These are phyloP conservation scores for Arxiozyma telluris DNA, from an alignment of 1,139 yeast genomes.

Conservation along the genomic window DNA sequence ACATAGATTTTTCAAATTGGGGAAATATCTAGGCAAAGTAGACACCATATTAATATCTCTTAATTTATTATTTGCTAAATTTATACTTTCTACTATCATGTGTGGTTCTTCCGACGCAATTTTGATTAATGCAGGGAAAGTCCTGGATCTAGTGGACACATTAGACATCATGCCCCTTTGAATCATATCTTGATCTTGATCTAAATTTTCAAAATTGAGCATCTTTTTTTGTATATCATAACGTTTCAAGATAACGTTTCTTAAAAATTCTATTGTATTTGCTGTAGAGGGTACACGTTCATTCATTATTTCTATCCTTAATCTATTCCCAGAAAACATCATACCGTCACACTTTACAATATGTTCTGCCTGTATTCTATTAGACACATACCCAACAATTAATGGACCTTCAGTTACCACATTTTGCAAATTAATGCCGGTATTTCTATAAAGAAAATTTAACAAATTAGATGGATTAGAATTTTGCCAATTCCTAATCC, in stretches of 20 bases:
- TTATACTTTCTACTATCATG: slow-evolving; percentile 58
- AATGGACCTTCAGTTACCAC: slow-evolving; percentile 37
- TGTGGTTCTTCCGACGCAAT: slow-evolving; percentile 46
- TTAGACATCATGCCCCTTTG: slow-evolving; percentile 59
- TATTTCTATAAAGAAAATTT: slow-evolving; percentile 59
- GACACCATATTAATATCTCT: slow-evolving; percentile 55
- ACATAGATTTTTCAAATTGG: slow-evolving; percentile 67
- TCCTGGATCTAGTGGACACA: slow-evolving; percentile 54
- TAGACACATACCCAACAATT: slow-evolving; percentile 50
- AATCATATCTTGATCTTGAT: slow-evolving; percentile 53
- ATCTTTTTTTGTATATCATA: slow-evolving; percentile 57
- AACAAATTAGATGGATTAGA: slow-evolving; percentile 62
- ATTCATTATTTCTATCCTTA: slow-evolving; percentile 38
- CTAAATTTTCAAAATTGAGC: slow-evolving; percentile 62
- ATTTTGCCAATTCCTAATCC: slow-evolving; percentile 72
- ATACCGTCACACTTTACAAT: slow-evolving; percentile 63
- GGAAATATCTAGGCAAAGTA: slow-evolving; percentile 65
- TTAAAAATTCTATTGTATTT: slow-evolving; percentile 53
- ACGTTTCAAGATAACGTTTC: slow-evolving; percentile 52
- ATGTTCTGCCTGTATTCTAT: slow-evolving; percentile 47
- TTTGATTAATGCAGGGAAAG: slow-evolving; percentile 88
- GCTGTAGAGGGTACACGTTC: slow-evolving; percentile 23
- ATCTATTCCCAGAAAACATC: slow-evolving; percentile 66
- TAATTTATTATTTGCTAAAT: slow-evolving; percentile 62
- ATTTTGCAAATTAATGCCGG: slow-evolving; percentile 48